These are phyloP conservation scores for Golubevia sp. DNA, from an alignment of 1,284 basidiomycete genomes.

Conservation along the genomic window DNA sequence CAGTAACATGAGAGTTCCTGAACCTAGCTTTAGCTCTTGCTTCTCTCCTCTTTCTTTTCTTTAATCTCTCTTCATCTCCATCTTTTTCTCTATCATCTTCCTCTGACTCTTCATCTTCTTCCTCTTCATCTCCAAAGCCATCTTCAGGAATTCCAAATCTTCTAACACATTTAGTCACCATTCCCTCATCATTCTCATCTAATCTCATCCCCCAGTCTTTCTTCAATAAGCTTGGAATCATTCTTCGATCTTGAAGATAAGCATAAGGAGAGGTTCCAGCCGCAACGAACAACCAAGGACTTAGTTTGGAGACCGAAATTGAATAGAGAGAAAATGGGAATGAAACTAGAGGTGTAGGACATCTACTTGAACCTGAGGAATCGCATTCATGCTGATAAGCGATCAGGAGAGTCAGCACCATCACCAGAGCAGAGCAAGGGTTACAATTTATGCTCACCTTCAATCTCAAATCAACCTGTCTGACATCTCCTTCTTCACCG, in stretches of 20 bases:
- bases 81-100: constrained; percentile 7
- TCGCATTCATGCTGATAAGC: constrained; percentile 1
- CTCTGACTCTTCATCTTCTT: constrained; percentile 42
- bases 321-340: constrained; percentile 63
- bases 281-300: constrained; percentile 65
- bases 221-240: constrained; percentile 70
- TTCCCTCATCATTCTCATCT: constrained; percentile 63
- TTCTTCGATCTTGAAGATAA: constrained; percentile 84
- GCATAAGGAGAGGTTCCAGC: constrained; percentile 68
- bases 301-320: constrained; percentile 62
- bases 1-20: constrained; percentile 23
- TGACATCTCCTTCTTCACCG: constrained; percentile 72
- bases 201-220: constrained; percentile 74
- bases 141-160: constrained; percentile 73
- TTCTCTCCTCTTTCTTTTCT: not conserved
- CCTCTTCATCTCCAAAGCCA: constrained; percentile 61
- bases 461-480: constrained; percentile 4
- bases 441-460: not conserved
- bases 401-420: constrained; percentile 4
- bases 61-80: constrained; percentile 5
- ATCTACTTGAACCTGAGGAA: constrained; percentile 6
- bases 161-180: constrained; percentile 77
- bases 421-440: not conserved
- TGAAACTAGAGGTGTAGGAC: constrained; percentile 73
- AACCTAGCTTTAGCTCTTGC: not conserved